Conservation (phyloP, 2,329 filamentous ascomycete species). For the Diaporthe sp. region DNA sequence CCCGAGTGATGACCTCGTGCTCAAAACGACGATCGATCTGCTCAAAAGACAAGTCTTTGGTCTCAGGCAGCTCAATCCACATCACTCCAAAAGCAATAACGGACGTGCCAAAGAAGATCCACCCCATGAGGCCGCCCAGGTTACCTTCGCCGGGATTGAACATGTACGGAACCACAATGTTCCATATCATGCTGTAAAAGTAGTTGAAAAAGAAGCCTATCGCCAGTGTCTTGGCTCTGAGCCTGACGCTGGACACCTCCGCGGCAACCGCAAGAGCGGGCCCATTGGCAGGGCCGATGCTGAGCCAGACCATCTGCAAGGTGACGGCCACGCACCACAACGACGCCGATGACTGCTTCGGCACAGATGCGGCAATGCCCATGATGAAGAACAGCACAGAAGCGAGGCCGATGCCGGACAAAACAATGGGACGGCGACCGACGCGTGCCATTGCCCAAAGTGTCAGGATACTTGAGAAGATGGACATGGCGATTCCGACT, state of each 20-base stretch:
- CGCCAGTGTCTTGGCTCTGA: constrained; percentile 31
- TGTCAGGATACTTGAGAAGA: constrained; percentile 24
- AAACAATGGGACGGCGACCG: constrained; percentile 21
- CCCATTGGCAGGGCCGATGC: constrained; percentile 31
- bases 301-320: constrained; percentile 34
- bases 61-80: constrained; percentile 34
- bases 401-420: constrained; percentile 21
- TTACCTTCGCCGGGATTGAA: constrained; percentile 23
- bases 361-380: constrained; percentile 27
- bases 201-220: constrained; percentile 39
- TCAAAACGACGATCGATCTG: constrained; percentile 28
- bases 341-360: constrained; percentile 20
- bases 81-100: constrained; percentile 20
- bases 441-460: constrained; percentile 31
- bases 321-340: constrained; percentile 33
- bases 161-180: constrained; percentile 33
- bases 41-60: constrained; percentile 28
- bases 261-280: constrained; percentile 27
- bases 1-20: background rate
- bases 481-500: constrained; percentile 33
- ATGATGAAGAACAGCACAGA: constrained; percentile 32
- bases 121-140: constrained; percentile 22
- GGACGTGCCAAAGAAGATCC: constrained; percentile 30
- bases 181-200: constrained; percentile 31
- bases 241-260: constrained; percentile 25